phyloP scores from a whole-genome alignment of 2,329 filamentous ascomycete genomes.

The Fusarium floridanum region DNA sequence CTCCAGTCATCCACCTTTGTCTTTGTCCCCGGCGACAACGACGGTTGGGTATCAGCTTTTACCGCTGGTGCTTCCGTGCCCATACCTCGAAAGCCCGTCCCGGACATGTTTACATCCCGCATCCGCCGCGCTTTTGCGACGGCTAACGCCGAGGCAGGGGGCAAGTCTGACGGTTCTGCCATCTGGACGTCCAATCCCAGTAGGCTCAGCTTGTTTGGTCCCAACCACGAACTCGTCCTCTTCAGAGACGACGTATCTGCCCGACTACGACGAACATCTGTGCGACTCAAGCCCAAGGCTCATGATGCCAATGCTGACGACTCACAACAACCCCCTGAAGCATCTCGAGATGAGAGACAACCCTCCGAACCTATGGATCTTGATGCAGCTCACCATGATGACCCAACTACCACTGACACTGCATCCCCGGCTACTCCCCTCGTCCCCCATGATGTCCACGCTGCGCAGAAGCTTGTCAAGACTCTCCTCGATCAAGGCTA shows the following conservation, averaged over 20 bases:
- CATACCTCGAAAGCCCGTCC: conserved; percentile 78
- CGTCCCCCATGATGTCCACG: conserved; percentile 64
- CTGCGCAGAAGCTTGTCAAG: conserved; percentile 85
- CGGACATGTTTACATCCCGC: conserved; percentile 90
- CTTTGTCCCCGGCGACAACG: conserved; percentile 96
- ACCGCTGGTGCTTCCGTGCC: conserved; percentile 78
- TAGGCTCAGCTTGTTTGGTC: conserved; percentile 86
- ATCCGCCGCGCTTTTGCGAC: conserved; percentile 83
- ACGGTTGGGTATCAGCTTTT: conserved; percentile 95
- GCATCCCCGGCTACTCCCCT: conserved; percentile 53
- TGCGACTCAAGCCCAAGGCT: conserved; percentile 71
- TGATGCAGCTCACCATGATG: conserved; percentile 49
- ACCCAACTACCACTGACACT: conserved; percentile 27
- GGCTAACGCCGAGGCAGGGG: conserved; percentile 78
- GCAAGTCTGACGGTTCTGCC: conserved; percentile 66
- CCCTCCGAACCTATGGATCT: conserved; percentile 56
- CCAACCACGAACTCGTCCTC: conserved; percentile 86
- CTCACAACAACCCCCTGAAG: conserved; percentile 28
- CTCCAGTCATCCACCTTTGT: conserved; percentile 86
- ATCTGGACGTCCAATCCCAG: conserved; percentile 92
- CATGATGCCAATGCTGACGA: conserved; percentile 53
- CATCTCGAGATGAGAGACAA: conserved; percentile 32
- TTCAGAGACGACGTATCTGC: conserved; percentile 89
- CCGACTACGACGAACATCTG: conserved; percentile 80
- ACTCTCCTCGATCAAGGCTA: conserved; percentile 92